Evolutionary conservation across 495 filamentous ascomycete species (phyloP).

Genomic region (Lasiosphaeriaceae sp.): DNA sequence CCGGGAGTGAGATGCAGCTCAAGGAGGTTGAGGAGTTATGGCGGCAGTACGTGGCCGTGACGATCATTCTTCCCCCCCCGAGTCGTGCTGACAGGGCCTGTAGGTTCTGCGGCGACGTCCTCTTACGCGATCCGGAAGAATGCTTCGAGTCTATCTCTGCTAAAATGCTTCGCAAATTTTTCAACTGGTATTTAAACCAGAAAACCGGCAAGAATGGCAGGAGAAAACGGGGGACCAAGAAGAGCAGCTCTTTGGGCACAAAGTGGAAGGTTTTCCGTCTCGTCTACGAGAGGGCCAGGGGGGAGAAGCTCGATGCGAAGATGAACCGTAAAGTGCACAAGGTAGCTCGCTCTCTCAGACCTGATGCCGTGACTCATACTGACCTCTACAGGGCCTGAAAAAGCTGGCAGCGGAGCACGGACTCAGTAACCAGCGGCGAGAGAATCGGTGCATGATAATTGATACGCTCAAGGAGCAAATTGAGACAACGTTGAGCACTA

Average conservation of each 20-base stretch:
- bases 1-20: conserved; percentile 1
- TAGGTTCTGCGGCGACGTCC: neutral
- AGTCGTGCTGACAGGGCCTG: neutral
- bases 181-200: conserved; percentile 4
- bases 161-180: neutral
- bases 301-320: conserved; percentile 4
- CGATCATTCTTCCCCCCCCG: neutral
- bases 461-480: conserved; percentile 6
- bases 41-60: neutral
- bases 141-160: conserved; percentile 2
- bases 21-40: conserved; percentile 4
- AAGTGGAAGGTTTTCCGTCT: conserved; percentile 5
- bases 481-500: neutral
- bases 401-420: conserved; percentile 1
- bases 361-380: neutral
- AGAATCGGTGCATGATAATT: conserved; percentile 6
- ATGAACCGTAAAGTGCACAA: conserved; percentile 6
- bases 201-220: conserved; percentile 1
- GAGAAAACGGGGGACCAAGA: conserved; percentile 3
- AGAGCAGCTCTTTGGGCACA: conserved; percentile 3
- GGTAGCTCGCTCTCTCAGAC: neutral
- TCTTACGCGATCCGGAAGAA: neutral
- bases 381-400: conserved; percentile 4
- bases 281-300: conserved; percentile 5
- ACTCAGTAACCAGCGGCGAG: conserved; percentile 2